These are phyloP conservation scores for Dispira parvispora DNA, from an alignment of 192 early-diverging fungal genomes.

Conservation along the genomic window DNA sequence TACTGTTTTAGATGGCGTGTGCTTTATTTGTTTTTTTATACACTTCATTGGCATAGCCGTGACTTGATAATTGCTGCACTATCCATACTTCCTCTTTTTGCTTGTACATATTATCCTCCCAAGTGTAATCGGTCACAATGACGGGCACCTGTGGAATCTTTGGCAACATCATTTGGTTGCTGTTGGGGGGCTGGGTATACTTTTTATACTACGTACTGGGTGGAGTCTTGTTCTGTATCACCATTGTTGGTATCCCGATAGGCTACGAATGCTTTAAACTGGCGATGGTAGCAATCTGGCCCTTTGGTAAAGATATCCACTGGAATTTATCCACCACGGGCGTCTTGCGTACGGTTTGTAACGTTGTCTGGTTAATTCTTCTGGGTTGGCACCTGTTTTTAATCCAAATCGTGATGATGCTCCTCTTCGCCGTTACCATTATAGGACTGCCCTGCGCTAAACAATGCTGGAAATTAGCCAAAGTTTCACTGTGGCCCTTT, in stretches of 20 bases:
- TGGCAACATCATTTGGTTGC: conserved; percentile 10
- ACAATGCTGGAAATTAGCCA: conserved; percentile 12
- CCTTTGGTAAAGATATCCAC: conserved; percentile 7
- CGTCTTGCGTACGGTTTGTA: conserved; percentile 1
- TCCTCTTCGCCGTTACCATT: conserved; percentile 6
- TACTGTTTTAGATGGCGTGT: too few species aligned
- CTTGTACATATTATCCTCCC: too few species aligned
- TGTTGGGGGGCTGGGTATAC: conserved; percentile 7
- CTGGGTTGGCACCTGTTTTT: conserved; percentile 10
- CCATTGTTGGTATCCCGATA: conserved; percentile 8
- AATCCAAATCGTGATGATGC: background rate
- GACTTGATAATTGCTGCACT: too few species aligned
- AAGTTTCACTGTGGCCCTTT: conserved; percentile 9
- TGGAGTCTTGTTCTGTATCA: conserved; percentile 1
- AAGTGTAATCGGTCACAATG: background rate
- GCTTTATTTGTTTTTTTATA: too few species aligned
- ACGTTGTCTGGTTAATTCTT: conserved; percentile 5
- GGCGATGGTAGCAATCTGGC: conserved; percentile 5
- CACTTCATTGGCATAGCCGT: too few species aligned
- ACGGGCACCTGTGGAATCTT: background rate
- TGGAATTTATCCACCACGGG: background rate
- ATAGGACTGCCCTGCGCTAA: conserved; percentile 10
- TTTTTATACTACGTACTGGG: background rate
- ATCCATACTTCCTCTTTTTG: too few species aligned
- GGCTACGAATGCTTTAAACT: conserved; percentile 4